phyloP scores from a whole-genome alignment of 768 basidiomycete genomes.

The Lentinus tigrinus region DNA sequence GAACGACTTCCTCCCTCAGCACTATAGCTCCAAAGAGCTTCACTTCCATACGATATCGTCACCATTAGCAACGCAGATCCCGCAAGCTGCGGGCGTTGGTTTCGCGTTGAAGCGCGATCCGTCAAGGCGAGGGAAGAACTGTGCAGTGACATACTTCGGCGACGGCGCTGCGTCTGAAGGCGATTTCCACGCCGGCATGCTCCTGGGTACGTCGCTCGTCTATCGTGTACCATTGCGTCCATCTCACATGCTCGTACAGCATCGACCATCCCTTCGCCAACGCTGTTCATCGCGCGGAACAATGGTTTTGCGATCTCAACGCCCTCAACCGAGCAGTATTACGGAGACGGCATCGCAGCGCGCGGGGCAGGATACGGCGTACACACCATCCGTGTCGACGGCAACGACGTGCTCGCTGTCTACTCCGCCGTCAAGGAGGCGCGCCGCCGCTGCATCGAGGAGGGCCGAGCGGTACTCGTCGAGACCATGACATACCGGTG shows the following conservation, averaged over 20 bases:
- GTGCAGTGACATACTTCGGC: conserved; percentile 89
- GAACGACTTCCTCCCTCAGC: conserved; percentile 37
- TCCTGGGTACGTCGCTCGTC: conserved; percentile 38
- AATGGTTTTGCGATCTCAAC: conserved; percentile 97
- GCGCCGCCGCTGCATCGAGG: conserved; percentile 66
- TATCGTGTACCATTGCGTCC: neutral
- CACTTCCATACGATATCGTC: conserved; percentile 96
- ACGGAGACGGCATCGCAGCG: conserved; percentile 90
- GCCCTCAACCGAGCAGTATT: conserved; percentile 83
- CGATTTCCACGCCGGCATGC: conserved; percentile 91
- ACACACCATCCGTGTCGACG: conserved; percentile 89
- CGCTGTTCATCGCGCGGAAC: conserved; percentile 72
- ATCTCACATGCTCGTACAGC: conserved; percentile 31
- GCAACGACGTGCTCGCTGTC: conserved; percentile 90
- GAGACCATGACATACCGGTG: conserved; percentile 92
- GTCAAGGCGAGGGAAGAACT: conserved; percentile 60
- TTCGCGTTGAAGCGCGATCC: conserved; percentile 85
- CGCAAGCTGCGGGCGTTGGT: conserved; percentile 90
- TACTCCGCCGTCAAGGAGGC: conserved; percentile 71
- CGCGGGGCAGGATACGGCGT: conserved; percentile 92
- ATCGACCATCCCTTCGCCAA: conserved; percentile 73
- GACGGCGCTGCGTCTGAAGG: conserved; percentile 95
- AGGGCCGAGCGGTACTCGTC: conserved; percentile 78
- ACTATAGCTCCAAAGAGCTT: conserved; percentile 79
- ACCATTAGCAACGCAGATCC: conserved; percentile 91